Conservation (phyloP, 495 filamentous ascomycete species). For the Aspergillus affinis region DNA sequence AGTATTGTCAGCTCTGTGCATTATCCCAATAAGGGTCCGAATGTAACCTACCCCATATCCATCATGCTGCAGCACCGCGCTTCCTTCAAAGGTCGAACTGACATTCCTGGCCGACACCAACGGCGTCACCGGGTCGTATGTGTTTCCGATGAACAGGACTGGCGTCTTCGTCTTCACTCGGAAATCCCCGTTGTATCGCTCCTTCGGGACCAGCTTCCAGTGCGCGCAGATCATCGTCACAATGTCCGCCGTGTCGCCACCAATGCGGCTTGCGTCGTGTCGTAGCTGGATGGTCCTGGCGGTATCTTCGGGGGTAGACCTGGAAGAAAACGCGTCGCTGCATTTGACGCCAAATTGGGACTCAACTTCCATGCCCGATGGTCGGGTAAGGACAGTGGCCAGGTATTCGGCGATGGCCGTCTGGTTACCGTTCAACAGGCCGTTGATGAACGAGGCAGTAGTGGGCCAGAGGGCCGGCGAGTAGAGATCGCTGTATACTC, state of each 20-base stretch:
- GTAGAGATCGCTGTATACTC: constrained; percentile 27
- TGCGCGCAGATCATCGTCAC: constrained; percentile 32
- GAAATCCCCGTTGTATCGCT: constrained; percentile 41
- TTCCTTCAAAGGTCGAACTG: constrained; percentile 42
- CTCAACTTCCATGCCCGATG: not conserved
- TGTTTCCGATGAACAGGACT: constrained; percentile 45
- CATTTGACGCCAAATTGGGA: not conserved
- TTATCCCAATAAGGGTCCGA: not conserved
- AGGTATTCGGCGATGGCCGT: not conserved
- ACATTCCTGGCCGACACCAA: constrained; percentile 42
- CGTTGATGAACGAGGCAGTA: constrained; percentile 20
- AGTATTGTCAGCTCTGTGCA: not conserved
- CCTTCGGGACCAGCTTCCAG: constrained; percentile 47
- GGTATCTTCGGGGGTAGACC: constrained; percentile 19
- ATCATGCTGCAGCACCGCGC: constrained; percentile 39
- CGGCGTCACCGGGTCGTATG: constrained; percentile 43
- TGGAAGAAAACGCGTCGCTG: not conserved
- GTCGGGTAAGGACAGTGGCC: not conserved
- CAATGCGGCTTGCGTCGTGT: constrained; percentile 4
- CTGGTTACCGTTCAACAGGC: constrained; percentile 21
- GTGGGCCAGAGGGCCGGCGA: constrained; percentile 24
- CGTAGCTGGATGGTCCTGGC: constrained; percentile 10
- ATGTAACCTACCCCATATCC: constrained; percentile 31
- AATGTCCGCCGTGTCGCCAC: constrained; percentile 18
- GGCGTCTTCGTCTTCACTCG: constrained; percentile 44